Evolutionary conservation across 2,329 filamentous ascomycete genomes (phyloP).

Genomic region (Trichoderma sp.): DNA sequence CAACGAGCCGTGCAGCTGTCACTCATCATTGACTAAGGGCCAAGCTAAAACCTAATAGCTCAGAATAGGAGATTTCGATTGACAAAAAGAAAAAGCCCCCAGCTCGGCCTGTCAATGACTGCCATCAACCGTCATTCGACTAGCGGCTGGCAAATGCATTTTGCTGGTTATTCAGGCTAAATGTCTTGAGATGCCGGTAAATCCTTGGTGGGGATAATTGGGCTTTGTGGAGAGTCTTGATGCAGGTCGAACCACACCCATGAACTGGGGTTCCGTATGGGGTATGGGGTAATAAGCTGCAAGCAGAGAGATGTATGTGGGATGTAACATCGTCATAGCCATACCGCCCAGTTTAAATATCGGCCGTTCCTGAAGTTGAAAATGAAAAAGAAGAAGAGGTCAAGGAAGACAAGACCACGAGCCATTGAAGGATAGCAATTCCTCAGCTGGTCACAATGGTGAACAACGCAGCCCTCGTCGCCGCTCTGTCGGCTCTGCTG

Average conservation of each 20-base stretch:
- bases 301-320: neutral
- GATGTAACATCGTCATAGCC: conserved; percentile 4
- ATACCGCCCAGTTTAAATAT: conserved; percentile 14
- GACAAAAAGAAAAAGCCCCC: neutral
- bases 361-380: neutral
- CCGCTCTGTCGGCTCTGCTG: conserved; percentile 9
- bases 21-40: neutral
- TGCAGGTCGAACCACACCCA: conserved; percentile 12
- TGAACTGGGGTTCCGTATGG: neutral
- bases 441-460: conserved; percentile 3
- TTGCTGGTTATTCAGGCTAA: conserved; percentile 7
- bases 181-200: conserved; percentile 9
- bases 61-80: neutral
- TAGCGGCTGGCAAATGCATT: neutral
- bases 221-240: neutral
- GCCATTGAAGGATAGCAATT: conserved; percentile 1
- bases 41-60: neutral
- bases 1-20: neutral
- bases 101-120: neutral
- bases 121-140: neutral
- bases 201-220: neutral
- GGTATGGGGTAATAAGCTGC: conserved; percentile 7
- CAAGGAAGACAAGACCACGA: neutral
- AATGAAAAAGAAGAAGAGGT: neutral
- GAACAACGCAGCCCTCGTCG: conserved; percentile 8